Percentiles rank a stretch among this genome's conserved stretches.
These are phyloP conservation scores for Phytophthora pisi DNA, from an alignment of 352 stramenopile species.

Conservation along the genomic window DNA sequence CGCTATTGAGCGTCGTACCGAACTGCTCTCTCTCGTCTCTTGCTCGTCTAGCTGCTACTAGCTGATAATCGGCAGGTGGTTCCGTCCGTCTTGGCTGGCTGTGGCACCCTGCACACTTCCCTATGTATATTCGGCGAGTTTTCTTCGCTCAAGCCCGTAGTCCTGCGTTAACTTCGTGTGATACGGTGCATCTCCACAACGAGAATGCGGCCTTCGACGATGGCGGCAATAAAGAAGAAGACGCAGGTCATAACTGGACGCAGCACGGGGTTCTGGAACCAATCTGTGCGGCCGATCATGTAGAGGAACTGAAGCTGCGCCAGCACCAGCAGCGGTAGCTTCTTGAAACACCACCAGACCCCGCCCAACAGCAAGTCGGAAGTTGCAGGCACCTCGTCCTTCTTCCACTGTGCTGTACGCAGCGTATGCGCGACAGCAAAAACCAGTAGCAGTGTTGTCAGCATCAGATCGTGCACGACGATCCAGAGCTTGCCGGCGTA, in stretches of 20 bases:
- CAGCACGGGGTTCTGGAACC: constrained; percentile 79
- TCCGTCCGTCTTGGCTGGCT: constrained; percentile 4
- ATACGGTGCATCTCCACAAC: constrained; percentile 64
- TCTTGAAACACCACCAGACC: constrained; percentile 54
- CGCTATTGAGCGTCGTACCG: constrained; percentile 16
- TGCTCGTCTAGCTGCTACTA: constrained; percentile 19
- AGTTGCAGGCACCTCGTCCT: constrained; percentile 65
- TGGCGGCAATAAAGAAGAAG: constrained; percentile 44
- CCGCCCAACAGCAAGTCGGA: constrained; percentile 56
- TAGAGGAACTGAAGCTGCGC: constrained; percentile 65
- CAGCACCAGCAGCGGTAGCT: constrained; percentile 53
- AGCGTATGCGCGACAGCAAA: constrained; percentile 74
- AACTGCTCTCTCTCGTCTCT: constrained; percentile 23
- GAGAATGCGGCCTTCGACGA: constrained; percentile 59
- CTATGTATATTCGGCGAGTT: constrained; percentile 24
- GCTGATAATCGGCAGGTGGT: constrained; percentile 20
- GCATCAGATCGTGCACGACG: constrained; percentile 61
- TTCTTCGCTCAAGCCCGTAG: neutral
- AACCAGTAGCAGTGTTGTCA: constrained; percentile 68
- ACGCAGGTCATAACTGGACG: constrained; percentile 70
- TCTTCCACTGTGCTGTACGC: constrained; percentile 69
- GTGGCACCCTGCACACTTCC: constrained; percentile 4
- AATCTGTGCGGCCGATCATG: constrained; percentile 66
- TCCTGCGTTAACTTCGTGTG: constrained; percentile 41
- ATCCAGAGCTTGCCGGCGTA: constrained; percentile 74